Evolutionary conservation across 2,329 filamentous ascomycete genomes (phyloP), one percentile per base, ranked within the genome.

Genomic region (Aureobasidium sp.): DNA sequence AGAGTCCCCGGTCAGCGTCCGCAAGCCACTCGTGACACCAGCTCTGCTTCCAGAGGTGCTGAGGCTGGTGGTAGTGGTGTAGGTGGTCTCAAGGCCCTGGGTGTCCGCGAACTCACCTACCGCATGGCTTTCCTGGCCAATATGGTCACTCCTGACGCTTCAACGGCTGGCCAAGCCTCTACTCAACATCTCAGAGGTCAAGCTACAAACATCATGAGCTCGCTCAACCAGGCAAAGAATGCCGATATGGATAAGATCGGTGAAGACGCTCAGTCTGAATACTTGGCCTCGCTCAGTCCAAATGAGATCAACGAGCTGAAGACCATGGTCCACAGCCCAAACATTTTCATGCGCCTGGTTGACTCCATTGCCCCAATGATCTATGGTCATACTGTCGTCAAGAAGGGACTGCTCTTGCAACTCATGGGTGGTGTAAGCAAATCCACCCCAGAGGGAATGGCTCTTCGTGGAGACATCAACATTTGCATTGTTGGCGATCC

Each of bases 401-500:
- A 99, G 79, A 99, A 99, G 76, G 94, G 94, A 34, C 80, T 99
- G 27, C 83, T 99, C 8, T 81, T 99, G 46, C 94, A 99, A 75
- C 82, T 99, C 51, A 91, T 99, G 84, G 90, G 92, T n/a, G 94
- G 94, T 79, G 90, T 99, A 2, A 86, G 87, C 76, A 99, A 99
- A 75, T 84, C 84, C 26, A 99, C 94, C 0, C 84, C 91, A 0
- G 94, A 99, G 76, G 93, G 91, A 65, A 96, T 99, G 91, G 86
- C 92, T 66, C 82, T 99, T 47, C 87, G 94, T 82, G 94, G 94
- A 68, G 94, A 99, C 72, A 92, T 99, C 80, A 99, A 99, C 77
- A 96, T 99, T 65, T 99, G 94, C 76, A 90, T 99, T 68, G 94
- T 99, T 63, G 94, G 94, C 64, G 94, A 99, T 72, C 94, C 94